Evolutionary conservation across 306 rosid genomes (phyloP).

Genomic region (Trichosanthes cucumerina): DNA sequence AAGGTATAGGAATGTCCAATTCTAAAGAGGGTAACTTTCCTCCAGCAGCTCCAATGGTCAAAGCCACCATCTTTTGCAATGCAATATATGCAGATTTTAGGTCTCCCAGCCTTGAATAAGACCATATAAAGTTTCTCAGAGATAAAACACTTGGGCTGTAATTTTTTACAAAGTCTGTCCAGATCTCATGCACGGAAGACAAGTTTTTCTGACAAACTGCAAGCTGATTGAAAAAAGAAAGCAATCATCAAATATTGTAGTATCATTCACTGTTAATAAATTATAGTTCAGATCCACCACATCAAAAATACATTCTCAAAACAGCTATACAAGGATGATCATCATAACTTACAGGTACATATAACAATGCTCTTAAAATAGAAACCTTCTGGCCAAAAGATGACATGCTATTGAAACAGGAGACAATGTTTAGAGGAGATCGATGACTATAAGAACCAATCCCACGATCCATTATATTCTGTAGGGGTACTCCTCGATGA

Average conservation of each 20-base stretch:
- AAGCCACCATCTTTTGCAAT: constrained; percentile 58
- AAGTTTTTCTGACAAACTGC: constrained; percentile 69
- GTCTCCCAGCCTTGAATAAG: constrained; percentile 43
- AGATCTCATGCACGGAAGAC: constrained; percentile 53
- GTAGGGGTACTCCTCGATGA: not conserved
- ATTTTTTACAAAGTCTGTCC: constrained; percentile 51
- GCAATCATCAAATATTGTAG: not conserved
- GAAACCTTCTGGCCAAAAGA: not conserved
- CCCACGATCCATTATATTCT: not conserved
- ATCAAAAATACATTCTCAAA: not conserved
- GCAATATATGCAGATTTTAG: constrained; percentile 30
- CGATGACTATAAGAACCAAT: not conserved
- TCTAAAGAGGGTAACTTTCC: constrained; percentile 39
- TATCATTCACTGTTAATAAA: not conserved
- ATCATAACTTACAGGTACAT: not conserved
- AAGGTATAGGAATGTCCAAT: constrained; percentile 70
- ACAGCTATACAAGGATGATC: not conserved
- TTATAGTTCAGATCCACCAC: not conserved
- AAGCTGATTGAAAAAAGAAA: constrained; percentile 49
- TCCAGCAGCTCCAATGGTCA: constrained; percentile 25
- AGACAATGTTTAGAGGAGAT: not conserved
- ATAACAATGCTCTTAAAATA: not conserved
- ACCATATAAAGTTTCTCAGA: constrained; percentile 45
- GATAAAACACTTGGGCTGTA: constrained; percentile 37
- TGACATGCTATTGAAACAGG: not conserved